A percentile compares a stretch with the other conserved stretches of the same genome.
Conservation (phyloP, 371 early-diverging fungal species). For the Rhizopus arrhizus region DNA sequence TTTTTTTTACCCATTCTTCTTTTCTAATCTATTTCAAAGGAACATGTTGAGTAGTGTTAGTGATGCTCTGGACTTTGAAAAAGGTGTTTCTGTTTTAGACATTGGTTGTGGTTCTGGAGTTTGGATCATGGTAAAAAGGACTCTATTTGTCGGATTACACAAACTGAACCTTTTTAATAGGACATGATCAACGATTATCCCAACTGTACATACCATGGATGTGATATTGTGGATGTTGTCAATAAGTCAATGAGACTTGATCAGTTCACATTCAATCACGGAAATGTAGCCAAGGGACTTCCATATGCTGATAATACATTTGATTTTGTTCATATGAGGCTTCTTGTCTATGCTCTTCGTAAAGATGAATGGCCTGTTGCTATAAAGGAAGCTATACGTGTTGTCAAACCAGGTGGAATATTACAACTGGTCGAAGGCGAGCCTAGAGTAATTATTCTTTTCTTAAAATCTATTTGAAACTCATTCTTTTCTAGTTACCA, state of each 20-base stretch:
- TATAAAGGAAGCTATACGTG: constrained; percentile 52
- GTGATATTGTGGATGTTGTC: constrained; percentile 57
- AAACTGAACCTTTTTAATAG: constrained; percentile 1
- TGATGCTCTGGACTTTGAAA: constrained; percentile 1
- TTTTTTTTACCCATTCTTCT: no score
- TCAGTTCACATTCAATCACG: constrained; percentile 45
- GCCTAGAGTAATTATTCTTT: constrained; percentile 12
- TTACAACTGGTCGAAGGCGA: constrained; percentile 54
- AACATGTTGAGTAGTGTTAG: constrained; percentile 17
- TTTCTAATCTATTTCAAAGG: background rate
- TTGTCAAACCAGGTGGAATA: constrained; percentile 60
- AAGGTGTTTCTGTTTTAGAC: constrained; percentile 38
- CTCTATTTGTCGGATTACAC: background rate
- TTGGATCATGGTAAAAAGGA: constrained; percentile 55
- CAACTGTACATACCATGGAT: constrained; percentile 10
- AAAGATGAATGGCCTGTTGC: constrained; percentile 52
- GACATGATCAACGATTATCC: constrained; percentile 28
- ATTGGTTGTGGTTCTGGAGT: constrained; percentile 59
- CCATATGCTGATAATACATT: constrained; percentile 60
- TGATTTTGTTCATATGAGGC: constrained; percentile 59
- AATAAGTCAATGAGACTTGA: constrained; percentile 46
- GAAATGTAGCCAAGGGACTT: constrained; percentile 51
- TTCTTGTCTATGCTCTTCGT: constrained; percentile 52
- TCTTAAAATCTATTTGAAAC: no score
- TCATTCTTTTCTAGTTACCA: no score